Base-by-base conservation (phyloP, 305 asterid genomes). In the Lippia alba region DNA sequence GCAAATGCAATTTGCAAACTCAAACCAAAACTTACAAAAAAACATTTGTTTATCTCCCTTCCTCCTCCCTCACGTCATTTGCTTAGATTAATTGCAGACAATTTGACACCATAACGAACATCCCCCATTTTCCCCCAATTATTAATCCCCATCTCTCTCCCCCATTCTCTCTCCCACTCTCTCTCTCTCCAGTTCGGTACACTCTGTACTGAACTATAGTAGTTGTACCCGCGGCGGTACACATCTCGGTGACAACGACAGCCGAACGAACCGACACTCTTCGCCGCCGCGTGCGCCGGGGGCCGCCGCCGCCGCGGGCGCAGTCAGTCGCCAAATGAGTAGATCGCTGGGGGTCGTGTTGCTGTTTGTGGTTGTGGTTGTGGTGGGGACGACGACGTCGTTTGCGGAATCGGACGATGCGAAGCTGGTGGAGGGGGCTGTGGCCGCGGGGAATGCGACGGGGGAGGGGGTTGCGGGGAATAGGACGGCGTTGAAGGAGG, bases 271-370 rank as follows among this genome's bases (percentile, higher is more conserved):
- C 82, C 75, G 79, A 77, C 83, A 72, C 69, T 60, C 64, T 60
- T 51, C 61, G 72, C 60, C 57, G 51, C 32, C 48, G 72, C 81
- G 82, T 64, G 87, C 87, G 87, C 86, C 80, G 87, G 78, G 81
- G 81, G 81, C 67, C 85, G 92, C 88, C 78, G 88, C 89, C 88
- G 89, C 76, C 79, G 81, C 64, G 79, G n/a, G n/a, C n/a, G n/a
- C n/a, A n/a, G n/a, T n/a, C 73, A 34, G 24, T 64, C 69, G 70
- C 72, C 80, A 76, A 69, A 86, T 86, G 87, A 79, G 81, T 64
- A 82, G 85, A 80, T 84, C 91, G 56, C 66, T 78, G 30, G 69
- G 68, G 60, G 53, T 51, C 56, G 61, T 81, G 51, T 45, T 80
- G 6, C 66, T 79, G 67, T 14, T 74, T 19, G 51, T 84, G 65